Percentiles rank a stretch among this genome's conserved stretches.
These are phyloP conservation scores for Letharia columbiana DNA, from an alignment of 495 filamentous ascomycete genomes.

Conservation along the genomic window DNA sequence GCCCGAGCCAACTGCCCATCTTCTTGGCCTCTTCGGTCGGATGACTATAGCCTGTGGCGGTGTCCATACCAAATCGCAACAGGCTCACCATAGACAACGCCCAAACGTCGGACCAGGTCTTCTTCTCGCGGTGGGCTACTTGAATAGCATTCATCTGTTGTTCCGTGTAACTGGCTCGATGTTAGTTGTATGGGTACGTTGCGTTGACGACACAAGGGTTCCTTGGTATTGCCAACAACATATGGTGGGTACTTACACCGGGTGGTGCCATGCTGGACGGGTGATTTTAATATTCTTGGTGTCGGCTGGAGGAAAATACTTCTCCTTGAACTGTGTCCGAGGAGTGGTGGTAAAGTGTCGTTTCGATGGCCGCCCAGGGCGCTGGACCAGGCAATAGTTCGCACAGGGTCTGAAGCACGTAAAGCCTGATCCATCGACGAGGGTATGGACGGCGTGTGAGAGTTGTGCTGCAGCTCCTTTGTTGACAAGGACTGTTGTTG, in stretches of 20 bases:
- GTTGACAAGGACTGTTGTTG: constrained; percentile 13
- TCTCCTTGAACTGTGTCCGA: constrained; percentile 17
- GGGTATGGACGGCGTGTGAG: constrained; percentile 11
- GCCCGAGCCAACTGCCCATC: constrained; percentile 32
- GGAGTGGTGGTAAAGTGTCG: constrained; percentile 24
- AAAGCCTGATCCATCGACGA: constrained; percentile 12
- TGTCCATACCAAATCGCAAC: constrained; percentile 59
- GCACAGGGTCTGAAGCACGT: constrained; percentile 13
- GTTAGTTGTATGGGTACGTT: background rate
- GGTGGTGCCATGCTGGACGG: constrained; percentile 30
- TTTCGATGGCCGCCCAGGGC: background rate
- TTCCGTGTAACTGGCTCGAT: constrained; percentile 44
- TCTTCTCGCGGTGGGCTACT: constrained; percentile 59
- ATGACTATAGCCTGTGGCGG: constrained; percentile 64
- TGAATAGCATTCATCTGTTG: constrained; percentile 54
- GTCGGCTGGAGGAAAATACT: constrained; percentile 24
- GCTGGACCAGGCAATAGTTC: constrained; percentile 5
- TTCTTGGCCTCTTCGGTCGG: constrained; percentile 40
- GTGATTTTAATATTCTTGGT: constrained; percentile 25
- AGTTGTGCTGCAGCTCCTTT: constrained; percentile 17
- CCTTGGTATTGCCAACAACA: background rate
- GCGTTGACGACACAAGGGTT: background rate
- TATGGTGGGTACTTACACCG: constrained; percentile 20
- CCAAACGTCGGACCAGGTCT: constrained; percentile 58
- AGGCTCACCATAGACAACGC: constrained; percentile 54